A percentile compares a stretch with the other conserved stretches of the same genome.
Conservation (phyloP, 352 stramenopile species). For the Pythium chondricola region DNA sequence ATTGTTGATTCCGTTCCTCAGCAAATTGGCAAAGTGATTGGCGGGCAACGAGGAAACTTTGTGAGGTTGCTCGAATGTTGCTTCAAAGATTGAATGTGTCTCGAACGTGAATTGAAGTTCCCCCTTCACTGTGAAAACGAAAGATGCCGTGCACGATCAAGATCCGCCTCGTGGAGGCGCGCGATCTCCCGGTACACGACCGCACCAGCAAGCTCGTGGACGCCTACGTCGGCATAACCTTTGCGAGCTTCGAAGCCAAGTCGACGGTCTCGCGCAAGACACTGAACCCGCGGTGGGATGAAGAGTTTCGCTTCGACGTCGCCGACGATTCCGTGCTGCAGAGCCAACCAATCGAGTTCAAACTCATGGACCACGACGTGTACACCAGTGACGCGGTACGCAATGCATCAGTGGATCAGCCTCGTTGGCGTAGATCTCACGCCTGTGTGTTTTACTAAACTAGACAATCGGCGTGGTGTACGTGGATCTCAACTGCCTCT, state of each 20-base stretch:
- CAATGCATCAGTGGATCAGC: neutral
- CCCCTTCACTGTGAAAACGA: neutral
- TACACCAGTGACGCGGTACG: conserved; percentile 87
- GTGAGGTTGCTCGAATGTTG: conserved; percentile 6
- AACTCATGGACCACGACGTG: conserved; percentile 93
- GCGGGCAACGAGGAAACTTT: neutral
- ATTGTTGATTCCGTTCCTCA: no score
- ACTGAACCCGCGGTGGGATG: conserved; percentile 95
- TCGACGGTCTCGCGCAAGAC: conserved; percentile 90
- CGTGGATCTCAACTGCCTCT: conserved; percentile 96
- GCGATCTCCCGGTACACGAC: conserved; percentile 84
- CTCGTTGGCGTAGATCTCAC: neutral
- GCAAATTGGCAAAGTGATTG: no score
- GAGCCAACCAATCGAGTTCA: conserved; percentile 98
- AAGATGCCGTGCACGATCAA: conserved; percentile 90
- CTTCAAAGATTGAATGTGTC: conserved; percentile 2
- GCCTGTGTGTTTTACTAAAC: neutral
- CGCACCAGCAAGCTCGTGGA: conserved; percentile 77
- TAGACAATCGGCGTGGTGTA: conserved; percentile 95
- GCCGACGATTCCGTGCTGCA: conserved; percentile 97
- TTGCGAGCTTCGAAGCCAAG: conserved; percentile 83
- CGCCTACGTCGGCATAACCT: conserved; percentile 84
- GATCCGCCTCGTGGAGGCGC: conserved; percentile 85
- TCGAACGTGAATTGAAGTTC: conserved; percentile 12
- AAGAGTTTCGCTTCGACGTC: conserved; percentile 98